Evolutionary conservation across 2,329 filamentous ascomycete species (phyloP), one percentile per base, ranked within the genome.

Genomic region (Fusarium coffeatum): DNA sequence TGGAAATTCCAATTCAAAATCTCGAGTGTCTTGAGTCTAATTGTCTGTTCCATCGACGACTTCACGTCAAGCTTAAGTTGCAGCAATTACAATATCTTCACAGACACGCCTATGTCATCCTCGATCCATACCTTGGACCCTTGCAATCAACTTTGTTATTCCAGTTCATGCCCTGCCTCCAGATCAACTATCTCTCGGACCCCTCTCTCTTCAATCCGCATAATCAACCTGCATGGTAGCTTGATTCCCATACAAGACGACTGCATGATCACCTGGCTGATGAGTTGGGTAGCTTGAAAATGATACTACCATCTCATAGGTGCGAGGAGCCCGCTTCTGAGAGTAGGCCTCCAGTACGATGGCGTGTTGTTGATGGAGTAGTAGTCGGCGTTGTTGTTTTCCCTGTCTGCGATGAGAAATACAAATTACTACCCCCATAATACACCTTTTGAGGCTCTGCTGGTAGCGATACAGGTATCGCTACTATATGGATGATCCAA

Each of bases 201-300:
- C 27, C 18, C 22, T 23, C 54, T 40, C 30, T 18, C 6, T 11
- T 3, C 10, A n/a, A 9, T 20, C 37, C 22, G 20, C 7, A 6
- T 16, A 37, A 13, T 51, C 47, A 32, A 30, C 41, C 40, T 41
- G n/a, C n/a, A 41, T 37, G 47, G 13, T 20, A 64, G 41, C n/a
- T 20, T n/a, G 6, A 16, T 22, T 57, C 47, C 32, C 2, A 18
- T 42, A 45, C 8, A 18, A 57, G 51, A 23, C 30, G 45, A 37
- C 46, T 47, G 59, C 61, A 64, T 41, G 16, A 32, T 13, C 7
- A 37, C 6, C 18, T 25, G 23, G 13, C 10, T 20, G n/a, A 28
- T 22, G 22, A 23, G 50, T 28, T 46, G 49, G 56, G 25, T 15
- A 55, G 56, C 23, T 46, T 59, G 56, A 59, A 59, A 59, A 55